Evolutionary conservation across 352 stramenopile species (phyloP).

Genomic region (Pythium vanterpoolii): DNA sequence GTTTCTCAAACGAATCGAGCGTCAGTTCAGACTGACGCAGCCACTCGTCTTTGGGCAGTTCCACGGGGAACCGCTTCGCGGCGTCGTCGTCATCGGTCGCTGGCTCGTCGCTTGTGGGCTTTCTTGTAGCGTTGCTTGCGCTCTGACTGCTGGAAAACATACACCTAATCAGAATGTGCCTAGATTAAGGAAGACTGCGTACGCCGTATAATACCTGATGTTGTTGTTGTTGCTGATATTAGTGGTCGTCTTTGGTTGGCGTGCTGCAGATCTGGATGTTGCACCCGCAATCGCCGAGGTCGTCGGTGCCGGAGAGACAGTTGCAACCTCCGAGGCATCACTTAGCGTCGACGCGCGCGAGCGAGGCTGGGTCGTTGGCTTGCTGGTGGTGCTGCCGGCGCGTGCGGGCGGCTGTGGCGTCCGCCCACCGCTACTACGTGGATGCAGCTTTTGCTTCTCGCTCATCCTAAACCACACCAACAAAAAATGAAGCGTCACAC

Average conservation of each 20-base stretch:
- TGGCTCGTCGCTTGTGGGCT: neutral
- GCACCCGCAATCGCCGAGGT: neutral
- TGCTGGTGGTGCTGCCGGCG: neutral
- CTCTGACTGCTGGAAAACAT: conserved; percentile 5
- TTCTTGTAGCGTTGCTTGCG: neutral
- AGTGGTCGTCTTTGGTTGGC: neutral
- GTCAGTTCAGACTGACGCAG: conserved; percentile 18
- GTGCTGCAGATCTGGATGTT: neutral
- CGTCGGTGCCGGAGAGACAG: neutral
- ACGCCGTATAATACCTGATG: neutral
- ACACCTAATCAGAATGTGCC: neutral
- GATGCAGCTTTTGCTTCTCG: conserved; percentile 1
- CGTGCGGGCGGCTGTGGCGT: conserved; percentile 16
- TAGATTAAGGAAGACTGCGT: too few relatives aligned
- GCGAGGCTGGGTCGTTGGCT: neutral
- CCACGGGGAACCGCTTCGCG: neutral
- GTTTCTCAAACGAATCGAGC: conserved; percentile 20
- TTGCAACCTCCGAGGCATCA: neutral
- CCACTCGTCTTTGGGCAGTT: conserved; percentile 10
- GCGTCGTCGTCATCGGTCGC: conserved; percentile 20
- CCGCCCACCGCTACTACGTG: neutral
- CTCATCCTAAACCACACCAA: neutral
- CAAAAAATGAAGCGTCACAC: neutral
- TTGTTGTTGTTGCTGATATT: conserved; percentile 1
- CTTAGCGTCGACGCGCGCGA: conserved; percentile 9